phyloP scores from a whole-genome alignment of 192 early-diverging fungal species.

The Coemansia sp. region DNA sequence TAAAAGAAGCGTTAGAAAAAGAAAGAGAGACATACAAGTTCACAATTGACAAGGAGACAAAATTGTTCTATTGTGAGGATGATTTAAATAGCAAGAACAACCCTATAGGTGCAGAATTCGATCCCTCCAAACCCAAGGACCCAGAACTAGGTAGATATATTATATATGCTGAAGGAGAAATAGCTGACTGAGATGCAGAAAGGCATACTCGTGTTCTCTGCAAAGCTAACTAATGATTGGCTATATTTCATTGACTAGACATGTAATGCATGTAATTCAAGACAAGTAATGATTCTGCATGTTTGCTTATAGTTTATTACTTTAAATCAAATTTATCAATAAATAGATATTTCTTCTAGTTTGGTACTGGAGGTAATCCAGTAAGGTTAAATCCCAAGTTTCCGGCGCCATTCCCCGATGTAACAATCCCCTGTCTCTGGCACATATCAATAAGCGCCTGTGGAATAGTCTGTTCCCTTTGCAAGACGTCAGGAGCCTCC shows the following conservation, averaged over 20 bases:
- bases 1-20: too few relatives aligned
- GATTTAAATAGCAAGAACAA: too few relatives aligned
- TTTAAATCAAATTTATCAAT: neutral
- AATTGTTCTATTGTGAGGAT: too few relatives aligned
- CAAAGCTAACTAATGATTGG: too few relatives aligned
- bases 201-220: neutral
- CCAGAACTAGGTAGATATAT: too few relatives aligned
- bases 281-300: neutral
- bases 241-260: too few relatives aligned
- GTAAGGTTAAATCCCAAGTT: conserved; percentile 65
- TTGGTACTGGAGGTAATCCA: conserved; percentile 43
- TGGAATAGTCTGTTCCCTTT: conserved; percentile 56
- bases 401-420: conserved; percentile 72
- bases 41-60: too few relatives aligned
- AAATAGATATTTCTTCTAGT: neutral
- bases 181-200: neutral
- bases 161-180: too few relatives aligned
- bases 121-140: too few relatives aligned
- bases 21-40: too few relatives aligned
- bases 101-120: too few relatives aligned
- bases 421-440: conserved; percentile 55
- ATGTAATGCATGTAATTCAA: neutral
- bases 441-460: conserved; percentile 64
- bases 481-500: conserved; percentile 66
- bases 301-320: neutral